Conservation (phyloP, 306 rosid genomes). For the Pueraria montana region DNA sequence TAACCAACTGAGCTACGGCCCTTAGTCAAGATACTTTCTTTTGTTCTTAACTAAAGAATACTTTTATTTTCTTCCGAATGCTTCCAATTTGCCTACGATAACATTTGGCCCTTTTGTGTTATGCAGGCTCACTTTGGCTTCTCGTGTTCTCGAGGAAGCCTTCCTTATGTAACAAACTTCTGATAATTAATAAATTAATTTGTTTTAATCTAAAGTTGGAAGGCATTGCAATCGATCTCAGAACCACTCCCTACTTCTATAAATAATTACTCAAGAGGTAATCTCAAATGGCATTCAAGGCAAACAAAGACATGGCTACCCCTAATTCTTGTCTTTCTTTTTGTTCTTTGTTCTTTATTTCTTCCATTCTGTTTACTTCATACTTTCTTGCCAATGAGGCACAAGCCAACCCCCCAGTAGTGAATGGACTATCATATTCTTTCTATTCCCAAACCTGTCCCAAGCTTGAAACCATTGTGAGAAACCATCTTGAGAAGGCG, state of each 20-base stretch:
- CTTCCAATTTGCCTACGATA: neutral
- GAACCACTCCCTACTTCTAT: neutral
- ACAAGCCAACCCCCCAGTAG: slow-evolving; percentile 37
- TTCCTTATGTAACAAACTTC: neutral
- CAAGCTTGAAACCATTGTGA: slow-evolving; percentile 51
- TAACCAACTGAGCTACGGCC: too few species aligned
- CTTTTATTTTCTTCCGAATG: neutral
- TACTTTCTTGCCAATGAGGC: neutral
- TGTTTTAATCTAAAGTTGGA: neutral
- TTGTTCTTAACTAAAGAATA: neutral
- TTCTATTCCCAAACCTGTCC: slow-evolving; percentile 62
- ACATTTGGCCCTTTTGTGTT: neutral
- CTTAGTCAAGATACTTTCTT: too few species aligned
- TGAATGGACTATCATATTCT: slow-evolving; percentile 56
- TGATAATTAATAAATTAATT: neutral
- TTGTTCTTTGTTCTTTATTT: slow-evolving; percentile 7
- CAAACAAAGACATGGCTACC: slow-evolving; percentile 7
- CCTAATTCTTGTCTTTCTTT: neutral
- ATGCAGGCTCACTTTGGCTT: neutral
- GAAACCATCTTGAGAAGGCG: slow-evolving; percentile 54
- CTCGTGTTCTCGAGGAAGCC: neutral
- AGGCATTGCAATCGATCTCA: neutral
- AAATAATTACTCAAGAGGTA: slow-evolving; percentile 2
- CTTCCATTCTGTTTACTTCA: slow-evolving; percentile 33
- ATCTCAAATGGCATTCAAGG: neutral